Base-by-base conservation (phyloP, 1,139 yeast species). In the Suhomyces panamericanus region DNA sequence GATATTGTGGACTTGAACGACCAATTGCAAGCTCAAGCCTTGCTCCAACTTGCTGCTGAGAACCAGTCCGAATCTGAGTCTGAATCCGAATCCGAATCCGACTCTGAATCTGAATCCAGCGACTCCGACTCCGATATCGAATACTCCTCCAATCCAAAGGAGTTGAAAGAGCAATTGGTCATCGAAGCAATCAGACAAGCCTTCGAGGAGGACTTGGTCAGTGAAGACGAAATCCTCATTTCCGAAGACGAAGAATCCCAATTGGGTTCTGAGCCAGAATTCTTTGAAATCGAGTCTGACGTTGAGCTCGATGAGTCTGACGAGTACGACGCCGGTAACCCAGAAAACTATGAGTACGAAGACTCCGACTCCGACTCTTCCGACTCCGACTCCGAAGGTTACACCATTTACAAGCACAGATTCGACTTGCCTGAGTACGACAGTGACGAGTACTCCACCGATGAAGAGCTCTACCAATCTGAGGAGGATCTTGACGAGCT, bases 341-440 rank as follows among this genome's bases (percentile, higher is more conserved):
- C 62, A 35, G 51, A 44, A 13, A 44, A 55, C 37, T 67, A 67
- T 49, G 74, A 69, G 47, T 53, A 42, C 42, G 58, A 60, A 22
- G 60, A 54, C 28, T 24, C 31, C 15, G 53, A 49, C 12, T 53
- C 60, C 6, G 53, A 57, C 17, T 59, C 62, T 17, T 63, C 64
- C 27, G 58, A 64, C 30, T 60, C 65, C 35, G 65, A 62, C 37
- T 70, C 63, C 31, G 77, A 73, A 56, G 78, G 77, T 35, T 52
- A 70, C 51, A 72, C 77, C 39, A 72, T 74, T 45, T 73, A 73
- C 62, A 69, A 63, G 54, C 75, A 70, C 54, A 65, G 63, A 49
- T 69, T 69, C 44, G 75, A 69, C 52, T 63, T 70, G 50, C 75
- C 76, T 38, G 70, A 66, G 32, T 52, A 54, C 44, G 64, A 57